These are phyloP conservation scores for Penicillium sp. DNA, from an alignment of 2,329 filamentous ascomycete genomes.

Conservation along the genomic window DNA sequence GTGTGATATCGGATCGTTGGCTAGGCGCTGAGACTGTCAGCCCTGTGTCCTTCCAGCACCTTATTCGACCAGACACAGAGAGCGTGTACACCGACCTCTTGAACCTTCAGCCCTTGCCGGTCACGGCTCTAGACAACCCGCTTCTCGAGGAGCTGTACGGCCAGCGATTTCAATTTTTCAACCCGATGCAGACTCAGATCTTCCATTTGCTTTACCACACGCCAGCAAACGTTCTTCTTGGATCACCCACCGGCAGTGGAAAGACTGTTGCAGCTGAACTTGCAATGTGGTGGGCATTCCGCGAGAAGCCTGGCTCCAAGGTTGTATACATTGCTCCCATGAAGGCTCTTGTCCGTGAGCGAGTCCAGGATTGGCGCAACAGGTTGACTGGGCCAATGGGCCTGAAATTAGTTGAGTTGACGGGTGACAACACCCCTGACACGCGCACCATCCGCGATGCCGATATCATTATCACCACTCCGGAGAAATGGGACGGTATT, in stretches of 20 bases:
- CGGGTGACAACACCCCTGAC: slow-evolving; percentile 95
- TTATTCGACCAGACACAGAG: slow-evolving; percentile 94
- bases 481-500: slow-evolving; percentile 99
- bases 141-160: slow-evolving; percentile 81
- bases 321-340: slow-evolving; percentile 99
- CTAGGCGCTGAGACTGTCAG: slow-evolving; percentile 92
- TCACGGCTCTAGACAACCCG: slow-evolving; percentile 81
- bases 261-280: slow-evolving; percentile 95
- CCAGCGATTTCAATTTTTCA: slow-evolving; percentile 90
- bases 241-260: slow-evolving; percentile 92
- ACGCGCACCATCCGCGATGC: slow-evolving; percentile 92
- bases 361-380: slow-evolving; percentile 88
- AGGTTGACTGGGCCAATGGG: slow-evolving; percentile 78
- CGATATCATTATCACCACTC: slow-evolving; percentile 96
- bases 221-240: slow-evolving; percentile 81
- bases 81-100: slow-evolving; percentile 94
- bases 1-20: slow-evolving; percentile 92
- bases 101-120: slow-evolving; percentile 81
- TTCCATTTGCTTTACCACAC: slow-evolving; percentile 97
- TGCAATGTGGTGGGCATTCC: slow-evolving; percentile 99
- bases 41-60: slow-evolving; percentile 92
- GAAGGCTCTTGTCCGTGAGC: slow-evolving; percentile 95
- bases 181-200: slow-evolving; percentile 98
- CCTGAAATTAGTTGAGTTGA: slow-evolving; percentile 87
- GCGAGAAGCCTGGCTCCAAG: slow-evolving; percentile 88